Evolutionary conservation across 306 rosid genomes (phyloP), one percentile per base, ranked within the genome.

Genomic region (Lathyrus aphaca): DNA sequence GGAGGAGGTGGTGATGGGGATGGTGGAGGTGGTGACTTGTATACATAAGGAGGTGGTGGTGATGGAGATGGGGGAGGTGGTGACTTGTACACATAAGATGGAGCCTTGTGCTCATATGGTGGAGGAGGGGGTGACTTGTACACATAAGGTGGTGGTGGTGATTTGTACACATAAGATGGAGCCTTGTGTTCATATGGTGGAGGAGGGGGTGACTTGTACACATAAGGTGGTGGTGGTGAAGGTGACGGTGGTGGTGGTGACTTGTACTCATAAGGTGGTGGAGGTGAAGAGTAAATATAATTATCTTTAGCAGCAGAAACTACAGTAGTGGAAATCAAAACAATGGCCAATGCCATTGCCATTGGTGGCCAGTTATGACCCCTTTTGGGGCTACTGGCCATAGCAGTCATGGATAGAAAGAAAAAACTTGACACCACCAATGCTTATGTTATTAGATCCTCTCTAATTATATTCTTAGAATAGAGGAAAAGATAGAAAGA

Each of bases 281-380:
- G 96, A 0, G 97, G 92, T 39, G 98, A 92, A 12, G 63, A 76
- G 71, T 93, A 93, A 8, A 82, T 37, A 40, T 93, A 93, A 45
- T 82, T 86, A 69, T 90, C 86, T 11, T 90, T 96, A 38, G 86
- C 77, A 35, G 83, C 92, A 12, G 87, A 84, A 23, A 12, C 87
- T 37, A 86, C 82, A 76, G 85, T 82, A 56, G 76, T 79, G 0
- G 96, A 83, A 64, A 93, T 67, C 13, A 86, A 61, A 8, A 84
- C 23, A 35, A 85, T 29, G 70, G 91, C 87, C 17, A 93, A 82
- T 40, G 96, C 83, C 69, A 85, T 19, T 38, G 87, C 85, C 91
- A 88, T 68, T 50, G 76, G 86, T 1, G 90, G 89, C 94, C 81
- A 69, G 35, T 64, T 78, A 72, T 81, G 91, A 80, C 98, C 98